Percentiles rank a stretch among this genome's conserved stretches.
Evolutionary conservation across 331 rosid species (phyloP).

Genomic region (Spiraea crenata): DNA sequence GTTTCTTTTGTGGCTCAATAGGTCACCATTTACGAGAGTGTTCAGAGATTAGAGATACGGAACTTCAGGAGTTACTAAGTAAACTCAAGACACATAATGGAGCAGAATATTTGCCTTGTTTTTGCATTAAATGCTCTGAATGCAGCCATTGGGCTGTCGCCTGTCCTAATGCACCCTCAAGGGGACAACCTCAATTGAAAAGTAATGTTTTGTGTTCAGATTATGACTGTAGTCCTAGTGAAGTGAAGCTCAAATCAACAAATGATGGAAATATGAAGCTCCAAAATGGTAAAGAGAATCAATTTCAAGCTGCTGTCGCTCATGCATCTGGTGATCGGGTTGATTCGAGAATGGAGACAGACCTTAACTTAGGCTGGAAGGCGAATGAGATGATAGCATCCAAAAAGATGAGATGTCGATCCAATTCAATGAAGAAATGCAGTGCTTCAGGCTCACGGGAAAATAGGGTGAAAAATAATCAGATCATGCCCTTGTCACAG

Average conservation of each 20-base stretch:
- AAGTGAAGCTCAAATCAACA: conserved; percentile 24
- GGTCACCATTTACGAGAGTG: conserved; percentile 65
- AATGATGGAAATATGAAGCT: conserved; percentile 33
- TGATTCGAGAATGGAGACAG: conserved; percentile 26
- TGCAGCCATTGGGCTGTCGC: conserved; percentile 64
- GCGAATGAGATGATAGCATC: conserved; percentile 19
- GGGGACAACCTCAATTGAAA: conserved; percentile 33
- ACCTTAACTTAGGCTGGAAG: conserved; percentile 36
- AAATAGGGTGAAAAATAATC: conserved; percentile 37
- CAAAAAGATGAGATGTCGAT: conserved; percentile 26
- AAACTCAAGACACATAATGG: conserved; percentile 37
- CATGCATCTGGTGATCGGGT: conserved; percentile 14
- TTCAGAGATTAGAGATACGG: conserved; percentile 38
- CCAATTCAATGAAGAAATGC: conserved; percentile 31
- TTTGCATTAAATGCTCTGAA: conserved; percentile 52
- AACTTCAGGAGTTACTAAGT: conserved; percentile 51
- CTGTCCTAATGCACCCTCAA: conserved; percentile 46
- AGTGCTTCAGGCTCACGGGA: conserved; percentile 35
- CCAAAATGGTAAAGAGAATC: conserved; percentile 27
- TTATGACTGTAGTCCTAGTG: conserved; percentile 23
- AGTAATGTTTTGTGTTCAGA: conserved; percentile 24
- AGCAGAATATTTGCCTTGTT: conserved; percentile 33
- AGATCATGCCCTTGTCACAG: conserved; percentile 25
- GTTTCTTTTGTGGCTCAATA: conserved; percentile 70
- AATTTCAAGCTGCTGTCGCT: conserved; percentile 27